These are phyloP conservation scores for Pachyrhizus erosus DNA, from an alignment of 306 rosid genomes.

Conservation along the genomic window DNA sequence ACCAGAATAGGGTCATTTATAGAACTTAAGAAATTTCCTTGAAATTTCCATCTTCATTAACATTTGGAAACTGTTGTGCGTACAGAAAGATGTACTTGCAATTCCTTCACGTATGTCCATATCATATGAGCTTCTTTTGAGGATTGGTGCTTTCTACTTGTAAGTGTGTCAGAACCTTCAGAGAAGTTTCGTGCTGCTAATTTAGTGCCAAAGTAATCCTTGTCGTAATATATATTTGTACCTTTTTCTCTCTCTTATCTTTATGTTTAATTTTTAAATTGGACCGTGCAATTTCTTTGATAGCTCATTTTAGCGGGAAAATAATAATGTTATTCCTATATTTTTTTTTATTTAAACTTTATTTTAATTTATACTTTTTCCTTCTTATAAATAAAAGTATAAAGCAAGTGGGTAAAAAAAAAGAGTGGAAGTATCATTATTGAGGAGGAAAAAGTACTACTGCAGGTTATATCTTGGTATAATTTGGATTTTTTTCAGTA, in stretches of 20 bases:
- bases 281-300: background rate
- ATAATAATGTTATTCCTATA: background rate
- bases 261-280: background rate
- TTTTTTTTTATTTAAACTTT: background rate
- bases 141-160: background rate
- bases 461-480: background rate
- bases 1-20: slow-evolving; percentile 38
- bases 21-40: slow-evolving; percentile 43
- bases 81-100: slow-evolving; percentile 38
- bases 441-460: background rate
- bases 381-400: background rate
- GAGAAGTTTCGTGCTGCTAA: slow-evolving; percentile 36
- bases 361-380: background rate
- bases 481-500: background rate
- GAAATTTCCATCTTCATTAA: slow-evolving; percentile 48
- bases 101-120: background rate
- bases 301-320: background rate
- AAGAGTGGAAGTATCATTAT: background rate
- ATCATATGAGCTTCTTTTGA: background rate
- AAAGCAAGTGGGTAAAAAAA: background rate
- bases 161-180: slow-evolving; percentile 48
- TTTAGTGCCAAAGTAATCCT: background rate
- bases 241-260: background rate
- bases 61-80: slow-evolving; percentile 23
- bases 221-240: background rate